Evolutionary conservation across 2,329 filamentous ascomycete species (phyloP).

Genomic region (Microsporum canis): DNA sequence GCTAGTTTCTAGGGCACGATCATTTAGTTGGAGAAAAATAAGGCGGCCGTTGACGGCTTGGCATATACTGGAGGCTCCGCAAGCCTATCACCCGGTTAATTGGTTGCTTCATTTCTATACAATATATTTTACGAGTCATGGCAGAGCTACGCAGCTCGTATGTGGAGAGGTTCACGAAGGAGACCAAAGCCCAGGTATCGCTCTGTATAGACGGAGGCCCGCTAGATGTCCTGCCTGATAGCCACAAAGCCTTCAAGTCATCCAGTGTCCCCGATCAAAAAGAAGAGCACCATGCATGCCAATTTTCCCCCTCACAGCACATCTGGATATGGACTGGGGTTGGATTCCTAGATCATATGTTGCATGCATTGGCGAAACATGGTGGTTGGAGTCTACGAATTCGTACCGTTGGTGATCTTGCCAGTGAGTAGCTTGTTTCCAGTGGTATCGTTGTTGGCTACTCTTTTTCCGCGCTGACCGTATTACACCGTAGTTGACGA

Average conservation of each 20-base stretch:
- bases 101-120: background rate
- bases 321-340: slow-evolving; percentile 88
- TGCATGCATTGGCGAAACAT: slow-evolving; percentile 93
- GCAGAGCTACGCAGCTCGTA: slow-evolving; percentile 52
- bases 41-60: background rate
- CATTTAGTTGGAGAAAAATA: background rate
- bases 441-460: background rate
- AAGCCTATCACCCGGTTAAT: background rate
- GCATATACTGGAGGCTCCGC: background rate
- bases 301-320: slow-evolving; percentile 70
- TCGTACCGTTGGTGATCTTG: slow-evolving; percentile 74
- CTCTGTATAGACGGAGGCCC: slow-evolving; percentile 86
- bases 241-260: slow-evolving; percentile 28
- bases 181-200: slow-evolving; percentile 90
- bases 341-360: slow-evolving; percentile 97
- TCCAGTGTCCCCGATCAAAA: slow-evolving; percentile 35
- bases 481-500: slow-evolving; percentile 61
- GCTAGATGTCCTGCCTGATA: slow-evolving; percentile 22
- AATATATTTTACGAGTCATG: background rate
- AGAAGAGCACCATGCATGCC: slow-evolving; percentile 62
- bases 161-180: slow-evolving; percentile 84
- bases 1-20: background rate
- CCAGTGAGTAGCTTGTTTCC: slow-evolving; percentile 50
- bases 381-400: slow-evolving; percentile 84
- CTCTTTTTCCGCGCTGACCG: background rate